phyloP scores from a whole-genome alignment of 495 filamentous ascomycete genomes.

The Bacidia rubella region DNA sequence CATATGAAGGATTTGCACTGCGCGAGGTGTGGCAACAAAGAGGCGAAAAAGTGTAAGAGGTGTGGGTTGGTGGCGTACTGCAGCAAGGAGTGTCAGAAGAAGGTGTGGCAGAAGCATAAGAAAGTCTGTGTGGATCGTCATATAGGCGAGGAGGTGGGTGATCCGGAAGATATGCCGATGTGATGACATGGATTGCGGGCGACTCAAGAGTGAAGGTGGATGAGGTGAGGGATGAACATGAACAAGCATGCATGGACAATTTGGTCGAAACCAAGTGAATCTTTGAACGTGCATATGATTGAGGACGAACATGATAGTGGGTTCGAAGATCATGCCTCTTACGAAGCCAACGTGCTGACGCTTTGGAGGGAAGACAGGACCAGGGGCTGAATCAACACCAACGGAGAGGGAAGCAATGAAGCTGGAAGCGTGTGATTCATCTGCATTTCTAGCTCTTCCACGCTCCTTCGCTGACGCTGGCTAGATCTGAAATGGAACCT shows the following conservation, averaged over 20 bases:
- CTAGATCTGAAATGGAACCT: too few species aligned
- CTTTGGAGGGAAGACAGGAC: neutral
- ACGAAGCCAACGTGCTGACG: too few species aligned
- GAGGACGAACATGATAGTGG: neutral
- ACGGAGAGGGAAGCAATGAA: too few species aligned
- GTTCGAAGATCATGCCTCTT: too few species aligned
- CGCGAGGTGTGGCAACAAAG: conserved; percentile 1
- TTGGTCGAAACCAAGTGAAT: neutral
- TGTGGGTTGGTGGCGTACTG: conserved; percentile 13
- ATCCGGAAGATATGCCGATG: neutral
- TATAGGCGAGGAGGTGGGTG: neutral
- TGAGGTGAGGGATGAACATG: too few species aligned
- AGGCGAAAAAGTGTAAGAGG: conserved; percentile 8
- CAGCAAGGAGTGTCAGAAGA: conserved; percentile 9
- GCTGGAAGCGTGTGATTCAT: neutral
- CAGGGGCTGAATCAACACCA: too few species aligned
- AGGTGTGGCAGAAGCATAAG: conserved; percentile 11
- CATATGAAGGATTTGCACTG: neutral
- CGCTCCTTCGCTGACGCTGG: neutral
- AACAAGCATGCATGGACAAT: neutral
- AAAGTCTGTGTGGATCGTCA: neutral
- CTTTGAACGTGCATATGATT: neutral
- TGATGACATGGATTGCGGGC: neutral
- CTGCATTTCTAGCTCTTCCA: neutral
- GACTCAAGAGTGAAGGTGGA: too few species aligned